Base-by-base conservation (phyloP, 352 stramenopile species). In the Plasmopara muralis region DNA sequence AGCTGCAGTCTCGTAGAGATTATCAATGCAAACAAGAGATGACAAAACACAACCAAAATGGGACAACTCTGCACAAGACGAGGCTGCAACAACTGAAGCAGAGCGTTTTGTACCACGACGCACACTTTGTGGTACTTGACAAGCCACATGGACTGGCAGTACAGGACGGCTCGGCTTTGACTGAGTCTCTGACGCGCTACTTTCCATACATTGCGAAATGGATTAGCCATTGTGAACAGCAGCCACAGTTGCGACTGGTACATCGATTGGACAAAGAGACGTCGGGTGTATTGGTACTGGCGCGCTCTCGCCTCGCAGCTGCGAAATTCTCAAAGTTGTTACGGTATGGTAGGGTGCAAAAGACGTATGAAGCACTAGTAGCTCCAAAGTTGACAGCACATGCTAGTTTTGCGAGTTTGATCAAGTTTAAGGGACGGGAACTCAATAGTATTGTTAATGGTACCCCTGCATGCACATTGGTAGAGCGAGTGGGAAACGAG, bases 181-280 rank as follows among this genome's bases (percentile, higher is more conserved):
- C 51, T 0, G 53, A 71, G 16, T 85, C 68, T 12, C 45, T 89
- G n/a, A 62, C 60, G 0, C 51, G 45, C 28, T 85, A 78, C 44
- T 55, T 89, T 13, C 60, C 74, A 35, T 60, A 55, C 2, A 51
- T 89, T 15, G 68, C 67, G 13, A 52, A 37, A 10, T 25, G 2
- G 15, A 25, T 47, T 16, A 48, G 8, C 39, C 18, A 13, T 38
- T 80, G n/a, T 31, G 15, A 43, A 35, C 25, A 50, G 0, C 29
- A 44, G 2, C 54, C 74, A 15, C 38, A 71, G 29, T 56, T 74
- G 6, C 66, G 64, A 16, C 40, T 87, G 25, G 79, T 89, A 20
- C 79, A 89, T 66, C 76, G 79, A 13, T 64, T 89, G 39, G 79
- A 89, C 46, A 86, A 81, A 31, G 68, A 83, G 20, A 89, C 76